Evolutionary conservation across 75 land plant genomes (phyloP), one percentile per base, ranked within the genome.

Genomic region (Pseudotsuga menziesii): DNA sequence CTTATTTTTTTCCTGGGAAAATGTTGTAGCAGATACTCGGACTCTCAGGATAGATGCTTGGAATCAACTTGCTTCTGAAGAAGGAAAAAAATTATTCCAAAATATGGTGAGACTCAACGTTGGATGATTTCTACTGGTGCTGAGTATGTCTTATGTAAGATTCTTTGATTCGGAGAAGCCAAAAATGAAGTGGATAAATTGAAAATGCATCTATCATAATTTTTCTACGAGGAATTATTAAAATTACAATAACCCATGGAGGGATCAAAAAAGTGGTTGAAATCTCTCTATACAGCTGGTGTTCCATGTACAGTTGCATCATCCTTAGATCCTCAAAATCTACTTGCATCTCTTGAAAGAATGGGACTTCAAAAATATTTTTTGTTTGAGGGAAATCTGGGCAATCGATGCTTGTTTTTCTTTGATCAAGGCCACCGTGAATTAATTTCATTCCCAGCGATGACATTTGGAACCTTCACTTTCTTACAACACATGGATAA

Each of bases 1-100:
- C 89, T 97, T 56, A 95, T 97, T 63, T 97, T 97, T 91, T 82
- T 94, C 99, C 17, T 94, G 98, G 98, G 99, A 97, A 81, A 97
- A 94, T 87, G 99, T 97, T 12, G 86, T 97, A 91, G 96, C 32
- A 29, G 32, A 29, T 29, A 29, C 32, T 29, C 32, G 1, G 32
- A 29, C 32, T 29, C 32, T 29, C 32, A 29, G 32, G 32, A 29
- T 29, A 29, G 32, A 29, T 29, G 32, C 32, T 29, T 29, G 32
- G 32, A 29, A 29, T 29, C 32, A 29, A 29, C 32, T 29, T 29
- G 32, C 32, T 29, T 29, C 32, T 29, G 32, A 29, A 29, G 32
- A 29, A 29, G 32, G 32, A 29, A 29, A 29, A 29, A 29, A n/a
- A n/a, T n/a, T n/a, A n/a, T n/a, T n/a, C n/a, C n/a, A n/a, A n/a